These are phyloP conservation scores for Colletotrichum zoysiae DNA, from an alignment of 2,329 filamentous ascomycete species.

Conservation along the genomic window DNA sequence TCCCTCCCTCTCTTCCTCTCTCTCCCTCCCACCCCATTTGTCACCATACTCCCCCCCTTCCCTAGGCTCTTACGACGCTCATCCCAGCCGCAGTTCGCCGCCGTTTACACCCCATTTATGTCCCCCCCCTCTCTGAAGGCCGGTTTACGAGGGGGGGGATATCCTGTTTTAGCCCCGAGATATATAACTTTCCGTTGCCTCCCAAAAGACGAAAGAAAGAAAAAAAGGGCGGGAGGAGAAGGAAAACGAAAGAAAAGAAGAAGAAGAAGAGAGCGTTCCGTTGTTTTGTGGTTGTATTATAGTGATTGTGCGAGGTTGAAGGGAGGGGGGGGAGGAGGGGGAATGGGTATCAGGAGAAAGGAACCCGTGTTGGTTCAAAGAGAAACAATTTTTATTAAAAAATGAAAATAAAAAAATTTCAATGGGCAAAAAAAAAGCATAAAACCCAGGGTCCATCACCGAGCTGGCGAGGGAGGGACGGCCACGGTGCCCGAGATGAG, in stretches of 20 bases:
- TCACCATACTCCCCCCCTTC: neutral
- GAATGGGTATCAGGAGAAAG: neutral
- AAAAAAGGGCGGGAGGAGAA: neutral
- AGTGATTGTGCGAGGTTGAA: neutral
- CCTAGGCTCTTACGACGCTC: neutral
- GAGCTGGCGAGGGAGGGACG: constrained; percentile 41
- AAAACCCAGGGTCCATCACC: neutral
- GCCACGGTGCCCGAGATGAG: constrained; percentile 62
- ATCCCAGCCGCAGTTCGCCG: neutral
- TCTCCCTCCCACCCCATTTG: no score
- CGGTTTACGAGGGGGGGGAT: neutral
- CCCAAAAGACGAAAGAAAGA: neutral
- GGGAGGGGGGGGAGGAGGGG: neutral
- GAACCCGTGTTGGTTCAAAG: neutral
- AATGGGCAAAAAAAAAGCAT: neutral
- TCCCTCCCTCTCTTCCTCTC: neutral
- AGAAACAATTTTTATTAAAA: neutral
- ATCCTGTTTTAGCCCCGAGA: neutral
- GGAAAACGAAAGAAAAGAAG: no score
- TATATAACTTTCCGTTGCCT: neutral
- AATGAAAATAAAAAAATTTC: neutral
- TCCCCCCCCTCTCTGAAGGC: neutral
- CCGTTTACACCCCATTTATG: neutral
- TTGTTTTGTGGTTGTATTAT: neutral
- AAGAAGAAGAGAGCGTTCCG: neutral